Base-by-base conservation (phyloP, 768 basidiomycete genomes). In the Suillus fuscotomentosus region DNA sequence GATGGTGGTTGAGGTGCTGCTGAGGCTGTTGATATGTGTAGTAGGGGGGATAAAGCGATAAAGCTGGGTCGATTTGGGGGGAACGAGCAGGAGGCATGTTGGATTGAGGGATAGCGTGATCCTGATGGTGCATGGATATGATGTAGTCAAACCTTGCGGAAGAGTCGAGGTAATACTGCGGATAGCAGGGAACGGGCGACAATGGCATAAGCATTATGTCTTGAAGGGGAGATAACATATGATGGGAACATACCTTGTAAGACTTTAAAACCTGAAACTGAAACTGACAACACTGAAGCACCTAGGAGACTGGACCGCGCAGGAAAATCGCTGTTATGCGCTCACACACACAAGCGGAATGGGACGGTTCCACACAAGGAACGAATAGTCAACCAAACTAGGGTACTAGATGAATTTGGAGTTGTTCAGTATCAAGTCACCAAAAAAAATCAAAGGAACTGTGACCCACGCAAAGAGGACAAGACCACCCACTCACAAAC, bases 1-100 rank as follows among this genome's bases (percentile, higher is more conserved):
- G 80, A 66, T 88, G 88, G 60, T 82, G 84, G 20, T 82, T 78
- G 62, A 84, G 78, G 66, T 82, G 80, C 36, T 79, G 81, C 53
- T 82, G 82, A 43, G 77, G 78, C 50, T 80, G 81, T 68, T 87
- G 86, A 70, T 83, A 80, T 38, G 75, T 60, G 71, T 90, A 91
- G 73, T 90, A 91, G 0, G 82, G 75, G 4, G 90, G 79, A 65
- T 89, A 89, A 39, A 90, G 76, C n/a, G 87, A 80, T 7, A 92
- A 81, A 5, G 89, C 78, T 24, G 90, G 90, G 76, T 92, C 89
- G 61, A 91, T 88, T 50, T 87, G 80, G 0, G 88, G 84, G 31
- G 88, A 86, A 60, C 84, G 82, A 63, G 87, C 83, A 63, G 77
- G 77, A 66, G 69, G 76, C 77, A 78, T 78, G 75, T 71, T 76